Percentiles rank a stretch among this genome's conserved stretches.
phyloP scores from a whole-genome alignment of 768 basidiomycete species.

The Boletus rufocinnamomeus region DNA sequence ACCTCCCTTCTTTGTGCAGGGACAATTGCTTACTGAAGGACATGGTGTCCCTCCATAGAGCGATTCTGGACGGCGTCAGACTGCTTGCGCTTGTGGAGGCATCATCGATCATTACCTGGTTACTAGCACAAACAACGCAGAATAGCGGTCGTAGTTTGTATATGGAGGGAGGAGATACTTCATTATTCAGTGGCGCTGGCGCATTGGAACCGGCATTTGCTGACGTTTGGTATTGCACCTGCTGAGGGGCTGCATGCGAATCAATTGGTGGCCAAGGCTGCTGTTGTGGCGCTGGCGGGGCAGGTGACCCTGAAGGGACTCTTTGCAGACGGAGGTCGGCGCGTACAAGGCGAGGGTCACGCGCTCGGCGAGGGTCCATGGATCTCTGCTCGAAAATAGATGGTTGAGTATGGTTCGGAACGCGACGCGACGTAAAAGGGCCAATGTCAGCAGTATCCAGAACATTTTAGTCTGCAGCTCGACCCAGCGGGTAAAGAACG shows the following conservation, averaged over 20 bases:
- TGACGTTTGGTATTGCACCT: constrained; percentile 19
- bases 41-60: constrained; percentile 97
- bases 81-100: not conserved
- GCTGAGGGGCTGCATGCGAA: constrained; percentile 16
- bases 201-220: constrained; percentile 10
- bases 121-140: constrained; percentile 99
- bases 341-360: constrained; percentile 78
- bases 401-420: constrained; percentile 20
- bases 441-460: constrained; percentile 89
- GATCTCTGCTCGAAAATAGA: constrained; percentile 14
- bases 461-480: constrained; percentile 79
- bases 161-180: constrained; percentile 16
- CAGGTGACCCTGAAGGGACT: constrained; percentile 41
- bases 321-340: constrained; percentile 65
- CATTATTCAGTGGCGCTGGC: constrained; percentile 2
- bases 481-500: constrained; percentile 51
- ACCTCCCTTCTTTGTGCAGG: not conserved
- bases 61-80: constrained; percentile 65
- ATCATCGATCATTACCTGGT: constrained; percentile 63
- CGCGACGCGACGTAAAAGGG: constrained; percentile 14
- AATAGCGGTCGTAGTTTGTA: constrained; percentile 81
- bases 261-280: constrained; percentile 29
- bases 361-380: constrained; percentile 81
- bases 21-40: constrained; percentile 67
- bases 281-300: constrained; percentile 27